Conservation (phyloP, 352 stramenopile species). For the Phytopythium cucurbitacearum region DNA sequence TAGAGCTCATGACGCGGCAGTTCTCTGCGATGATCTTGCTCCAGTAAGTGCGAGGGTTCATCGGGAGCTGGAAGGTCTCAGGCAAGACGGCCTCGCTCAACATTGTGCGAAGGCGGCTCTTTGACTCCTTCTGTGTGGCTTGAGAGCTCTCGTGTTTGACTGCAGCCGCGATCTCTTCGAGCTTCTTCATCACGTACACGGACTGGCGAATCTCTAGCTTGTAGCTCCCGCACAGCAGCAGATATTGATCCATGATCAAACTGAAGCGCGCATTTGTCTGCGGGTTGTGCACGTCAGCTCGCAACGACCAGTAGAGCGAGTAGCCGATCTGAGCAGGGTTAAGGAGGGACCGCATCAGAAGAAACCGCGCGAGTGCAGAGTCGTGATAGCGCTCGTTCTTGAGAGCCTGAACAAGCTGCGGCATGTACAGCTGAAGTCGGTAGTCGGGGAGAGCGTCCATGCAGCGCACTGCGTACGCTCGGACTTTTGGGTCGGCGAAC, state of each 20-base stretch:
- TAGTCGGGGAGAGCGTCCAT: conserved; percentile 86
- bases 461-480: conserved; percentile 89
- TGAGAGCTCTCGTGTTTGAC: conserved; percentile 47
- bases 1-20: conserved; percentile 92
- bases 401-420: conserved; percentile 81
- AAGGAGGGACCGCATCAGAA: conserved; percentile 67
- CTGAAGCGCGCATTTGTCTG: conserved; percentile 63
- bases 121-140: conserved; percentile 22
- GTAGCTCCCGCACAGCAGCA: conserved; percentile 86
- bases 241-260: conserved; percentile 71
- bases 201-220: conserved; percentile 88
- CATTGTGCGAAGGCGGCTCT: conserved; percentile 52
- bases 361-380: conserved; percentile 68
- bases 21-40: conserved; percentile 68
- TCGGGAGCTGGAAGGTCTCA: conserved; percentile 86
- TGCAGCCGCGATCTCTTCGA: conserved; percentile 65
- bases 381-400: conserved; percentile 87
- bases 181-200: conserved; percentile 90
- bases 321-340: conserved; percentile 82
- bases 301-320: conserved; percentile 80
- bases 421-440: conserved; percentile 81
- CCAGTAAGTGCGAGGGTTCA: conserved; percentile 84
- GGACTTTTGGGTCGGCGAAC: conserved; percentile 89
- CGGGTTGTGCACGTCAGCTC: conserved; percentile 60
- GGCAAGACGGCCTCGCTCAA: conserved; percentile 58